These are phyloP conservation scores for Plenodomus tracheiphilus DNA, from an alignment of 2,329 filamentous ascomycete species.

Conservation along the genomic window DNA sequence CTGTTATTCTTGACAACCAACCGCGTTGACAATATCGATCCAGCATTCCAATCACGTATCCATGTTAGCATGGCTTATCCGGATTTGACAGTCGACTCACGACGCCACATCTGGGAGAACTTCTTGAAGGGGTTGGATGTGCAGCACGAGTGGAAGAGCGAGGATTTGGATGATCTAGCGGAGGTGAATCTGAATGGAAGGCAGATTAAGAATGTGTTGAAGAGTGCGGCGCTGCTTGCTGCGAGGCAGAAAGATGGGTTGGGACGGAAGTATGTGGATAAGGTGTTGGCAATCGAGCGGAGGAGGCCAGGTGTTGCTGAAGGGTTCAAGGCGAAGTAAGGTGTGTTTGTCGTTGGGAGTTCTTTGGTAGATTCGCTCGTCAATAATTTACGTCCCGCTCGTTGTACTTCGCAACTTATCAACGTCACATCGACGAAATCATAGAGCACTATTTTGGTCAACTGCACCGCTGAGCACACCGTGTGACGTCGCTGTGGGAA, in stretches of 20 bases:
- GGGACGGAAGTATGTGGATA: slow-evolving; percentile 22
- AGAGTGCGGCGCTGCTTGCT: slow-evolving; percentile 28
- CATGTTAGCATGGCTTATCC: slow-evolving; percentile 34
- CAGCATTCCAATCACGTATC: slow-evolving; percentile 33
- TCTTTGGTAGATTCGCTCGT: not conserved
- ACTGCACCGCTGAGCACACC: no score
- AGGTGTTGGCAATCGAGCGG: slow-evolving; percentile 34
- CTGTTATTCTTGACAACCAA: slow-evolving; percentile 41
- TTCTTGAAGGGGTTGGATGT: slow-evolving; percentile 20
- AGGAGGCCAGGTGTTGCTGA: slow-evolving; percentile 12
- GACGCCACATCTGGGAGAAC: slow-evolving; percentile 32
- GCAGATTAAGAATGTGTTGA: slow-evolving; percentile 54
- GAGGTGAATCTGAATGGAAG: slow-evolving; percentile 52
- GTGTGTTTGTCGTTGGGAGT: not conserved
- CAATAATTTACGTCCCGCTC: no score
- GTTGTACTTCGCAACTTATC: no score
- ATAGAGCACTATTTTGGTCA: no score
- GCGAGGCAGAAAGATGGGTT: slow-evolving; percentile 25
- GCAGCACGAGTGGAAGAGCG: slow-evolving; percentile 11
- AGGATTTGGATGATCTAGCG: slow-evolving; percentile 46
- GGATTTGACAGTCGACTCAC: slow-evolving; percentile 16
- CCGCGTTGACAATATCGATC: slow-evolving; percentile 32
- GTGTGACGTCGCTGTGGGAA: no score
- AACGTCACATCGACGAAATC: no score
- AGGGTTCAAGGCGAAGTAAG: not conserved